Percentiles rank a stretch among this genome's conserved stretches.
These are phyloP conservation scores for Neurospora sp. DNA, from an alignment of 495 filamentous ascomycete species.

Conservation along the genomic window DNA sequence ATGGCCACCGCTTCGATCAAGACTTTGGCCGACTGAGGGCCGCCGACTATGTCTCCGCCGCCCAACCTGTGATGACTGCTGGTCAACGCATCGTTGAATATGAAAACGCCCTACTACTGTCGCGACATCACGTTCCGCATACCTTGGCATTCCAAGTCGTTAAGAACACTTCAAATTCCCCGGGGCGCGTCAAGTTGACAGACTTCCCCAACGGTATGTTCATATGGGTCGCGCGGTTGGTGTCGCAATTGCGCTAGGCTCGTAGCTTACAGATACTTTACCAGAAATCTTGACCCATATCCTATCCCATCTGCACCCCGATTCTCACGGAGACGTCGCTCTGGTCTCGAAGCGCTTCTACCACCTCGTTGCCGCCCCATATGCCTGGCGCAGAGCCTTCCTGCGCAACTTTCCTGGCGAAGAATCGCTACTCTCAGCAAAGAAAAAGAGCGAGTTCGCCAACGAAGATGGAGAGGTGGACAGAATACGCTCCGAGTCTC, in stretches of 20 bases:
- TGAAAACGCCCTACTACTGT: slow-evolving; percentile 49
- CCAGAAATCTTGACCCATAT: slow-evolving; percentile 85
- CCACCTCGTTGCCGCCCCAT: slow-evolving; percentile 69
- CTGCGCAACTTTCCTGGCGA: slow-evolving; percentile 76
- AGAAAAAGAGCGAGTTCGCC: slow-evolving; percentile 25
- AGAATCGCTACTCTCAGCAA: slow-evolving; percentile 30
- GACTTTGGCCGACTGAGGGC: slow-evolving; percentile 33
- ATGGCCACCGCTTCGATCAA: slow-evolving; percentile 26
- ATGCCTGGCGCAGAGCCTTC: slow-evolving; percentile 86
- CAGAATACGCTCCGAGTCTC: slow-evolving; percentile 47
- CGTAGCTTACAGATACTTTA: not conserved
- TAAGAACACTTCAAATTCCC: slow-evolving; percentile 33
- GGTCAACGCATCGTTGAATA: slow-evolving; percentile 61
- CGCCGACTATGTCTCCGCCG: slow-evolving; percentile 8
- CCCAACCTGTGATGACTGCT: slow-evolving; percentile 16
- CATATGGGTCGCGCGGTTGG: not conserved
- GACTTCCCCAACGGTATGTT: slow-evolving; percentile 73
- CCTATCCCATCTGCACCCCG: slow-evolving; percentile 76
- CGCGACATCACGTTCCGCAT: slow-evolving; percentile 36
- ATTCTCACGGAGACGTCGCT: slow-evolving; percentile 64
- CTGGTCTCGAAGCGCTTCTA: slow-evolving; percentile 81
- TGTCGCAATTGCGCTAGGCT: slow-evolving; percentile 8
- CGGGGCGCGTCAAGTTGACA: slow-evolving; percentile 43
- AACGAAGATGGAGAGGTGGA: slow-evolving; percentile 39
- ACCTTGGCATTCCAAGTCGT: slow-evolving; percentile 52